phyloP scores from a whole-genome alignment of 2,329 filamentous ascomycete genomes.

The Pestalotiopsis sp. region DNA sequence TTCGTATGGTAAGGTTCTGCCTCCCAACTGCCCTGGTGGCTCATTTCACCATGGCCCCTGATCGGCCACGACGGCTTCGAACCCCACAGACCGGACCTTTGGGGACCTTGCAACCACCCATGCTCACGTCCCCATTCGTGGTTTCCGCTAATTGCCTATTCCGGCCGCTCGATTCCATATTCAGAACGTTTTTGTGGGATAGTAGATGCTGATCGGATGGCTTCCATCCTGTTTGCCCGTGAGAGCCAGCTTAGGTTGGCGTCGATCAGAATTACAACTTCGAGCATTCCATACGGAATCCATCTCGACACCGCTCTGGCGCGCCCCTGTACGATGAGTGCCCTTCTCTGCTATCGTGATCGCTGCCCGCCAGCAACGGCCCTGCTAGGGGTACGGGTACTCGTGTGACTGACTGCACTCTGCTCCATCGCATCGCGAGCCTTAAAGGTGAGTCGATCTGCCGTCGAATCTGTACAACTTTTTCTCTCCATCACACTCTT shows the following conservation, averaged over 20 bases:
- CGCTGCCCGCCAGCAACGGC: not conserved
- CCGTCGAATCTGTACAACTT: not conserved
- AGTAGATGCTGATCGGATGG: not conserved
- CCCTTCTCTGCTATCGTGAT: not conserved
- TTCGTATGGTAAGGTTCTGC: not conserved
- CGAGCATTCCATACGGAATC: not conserved
- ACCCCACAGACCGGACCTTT: not conserved
- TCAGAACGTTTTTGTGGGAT: not conserved
- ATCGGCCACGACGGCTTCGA: not conserved
- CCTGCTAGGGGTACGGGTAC: not conserved
- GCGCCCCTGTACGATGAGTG: not conserved
- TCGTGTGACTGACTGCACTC: not conserved
- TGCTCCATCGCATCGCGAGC: not conserved
- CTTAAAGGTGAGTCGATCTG: not conserved
- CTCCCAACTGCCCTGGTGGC: not conserved
- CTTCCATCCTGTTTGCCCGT: not conserved
- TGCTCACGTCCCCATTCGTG: not conserved
- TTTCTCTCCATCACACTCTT: slow-evolving; percentile 1
- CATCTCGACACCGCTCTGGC: not conserved
- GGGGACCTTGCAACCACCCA: not conserved
- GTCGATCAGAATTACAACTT: not conserved
- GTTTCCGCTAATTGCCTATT: not conserved
- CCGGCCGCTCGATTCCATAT: not conserved
- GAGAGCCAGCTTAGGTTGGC: not conserved
- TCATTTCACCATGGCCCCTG: not conserved